phyloP scores from a whole-genome alignment of 306 rosid species.

The Carpinus fangiana region DNA sequence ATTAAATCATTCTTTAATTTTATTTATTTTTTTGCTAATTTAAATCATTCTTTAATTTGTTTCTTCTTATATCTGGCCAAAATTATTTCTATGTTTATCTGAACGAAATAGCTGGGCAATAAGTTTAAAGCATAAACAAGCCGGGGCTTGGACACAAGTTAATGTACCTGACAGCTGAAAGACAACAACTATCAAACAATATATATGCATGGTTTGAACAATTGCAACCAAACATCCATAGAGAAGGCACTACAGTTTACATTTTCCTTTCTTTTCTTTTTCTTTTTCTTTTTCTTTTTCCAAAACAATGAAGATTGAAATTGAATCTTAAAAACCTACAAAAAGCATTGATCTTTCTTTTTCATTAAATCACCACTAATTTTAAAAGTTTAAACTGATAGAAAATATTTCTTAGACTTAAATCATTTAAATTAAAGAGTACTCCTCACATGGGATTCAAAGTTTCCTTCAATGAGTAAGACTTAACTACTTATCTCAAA shows the following conservation, averaged over 20 bases:
- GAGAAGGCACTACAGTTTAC: not conserved
- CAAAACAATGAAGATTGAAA: not conserved
- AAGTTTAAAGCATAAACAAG: not conserved
- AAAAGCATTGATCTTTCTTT: not conserved
- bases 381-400: too few relatives aligned
- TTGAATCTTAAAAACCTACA: not conserved
- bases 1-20: not conserved
- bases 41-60: not conserved
- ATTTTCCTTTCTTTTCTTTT: too few relatives aligned
- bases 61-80: not conserved
- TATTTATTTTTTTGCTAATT: too few relatives aligned
- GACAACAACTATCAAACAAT: not conserved
- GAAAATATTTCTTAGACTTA: too few relatives aligned
- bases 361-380: not conserved
- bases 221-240: not conserved
- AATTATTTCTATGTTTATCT: not conserved
- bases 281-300: too few relatives aligned
- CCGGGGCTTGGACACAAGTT: not conserved
- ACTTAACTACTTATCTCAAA: too few relatives aligned
- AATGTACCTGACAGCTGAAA: not conserved
- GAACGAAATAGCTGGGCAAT: not conserved
- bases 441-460: too few relatives aligned
- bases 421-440: too few relatives aligned
- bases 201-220: not conserved
- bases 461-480: too few relatives aligned